Percentiles rank a stretch among this genome's conserved stretches.
Evolutionary conservation across 495 filamentous ascomycete species (phyloP).

Genomic region (Aspergillus funiculosus): DNA sequence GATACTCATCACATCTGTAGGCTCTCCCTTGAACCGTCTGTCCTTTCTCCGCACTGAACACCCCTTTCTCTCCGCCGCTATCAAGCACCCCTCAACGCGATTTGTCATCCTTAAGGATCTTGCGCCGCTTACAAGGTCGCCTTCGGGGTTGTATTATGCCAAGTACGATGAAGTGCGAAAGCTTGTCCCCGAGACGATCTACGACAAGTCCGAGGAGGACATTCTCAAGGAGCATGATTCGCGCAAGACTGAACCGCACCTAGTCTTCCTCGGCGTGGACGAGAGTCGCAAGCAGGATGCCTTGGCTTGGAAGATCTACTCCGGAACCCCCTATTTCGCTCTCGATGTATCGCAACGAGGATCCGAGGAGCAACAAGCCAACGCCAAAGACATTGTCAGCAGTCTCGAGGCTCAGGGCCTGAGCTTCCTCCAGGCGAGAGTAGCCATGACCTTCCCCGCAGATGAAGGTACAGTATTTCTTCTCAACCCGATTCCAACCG

Average conservation of each 20-base stretch:
- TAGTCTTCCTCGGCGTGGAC: constrained; percentile 85
- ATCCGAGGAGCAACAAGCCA: constrained; percentile 42
- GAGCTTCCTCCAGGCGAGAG: constrained; percentile 53
- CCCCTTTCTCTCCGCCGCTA: constrained; percentile 68
- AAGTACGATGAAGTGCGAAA: constrained; percentile 56
- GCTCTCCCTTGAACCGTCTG: constrained; percentile 68
- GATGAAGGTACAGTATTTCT: constrained; percentile 48
- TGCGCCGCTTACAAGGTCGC: constrained; percentile 61
- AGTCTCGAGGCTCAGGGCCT: constrained; percentile 53
- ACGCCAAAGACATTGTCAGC: constrained; percentile 44
- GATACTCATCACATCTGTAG: constrained; percentile 31
- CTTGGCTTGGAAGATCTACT: constrained; percentile 56
- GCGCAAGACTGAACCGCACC: constrained; percentile 52
- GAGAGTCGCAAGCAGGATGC: constrained; percentile 52
- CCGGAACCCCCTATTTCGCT: constrained; percentile 78
- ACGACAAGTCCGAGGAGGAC: constrained; percentile 66
- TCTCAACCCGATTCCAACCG: neutral
- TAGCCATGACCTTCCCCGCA: constrained; percentile 52
- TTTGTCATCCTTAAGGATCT: constrained; percentile 79
- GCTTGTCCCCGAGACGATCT: constrained; percentile 67
- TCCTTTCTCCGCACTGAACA: constrained; percentile 82
- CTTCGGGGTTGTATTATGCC: constrained; percentile 54
- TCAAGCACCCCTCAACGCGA: constrained; percentile 60
- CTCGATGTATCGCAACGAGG: constrained; percentile 78
- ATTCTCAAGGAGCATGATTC: constrained; percentile 70